Percentiles rank a stretch among this genome's conserved stretches.
Conservation (phyloP, 164 flowering plant genomes). For the Vitis rotundifolia region DNA sequence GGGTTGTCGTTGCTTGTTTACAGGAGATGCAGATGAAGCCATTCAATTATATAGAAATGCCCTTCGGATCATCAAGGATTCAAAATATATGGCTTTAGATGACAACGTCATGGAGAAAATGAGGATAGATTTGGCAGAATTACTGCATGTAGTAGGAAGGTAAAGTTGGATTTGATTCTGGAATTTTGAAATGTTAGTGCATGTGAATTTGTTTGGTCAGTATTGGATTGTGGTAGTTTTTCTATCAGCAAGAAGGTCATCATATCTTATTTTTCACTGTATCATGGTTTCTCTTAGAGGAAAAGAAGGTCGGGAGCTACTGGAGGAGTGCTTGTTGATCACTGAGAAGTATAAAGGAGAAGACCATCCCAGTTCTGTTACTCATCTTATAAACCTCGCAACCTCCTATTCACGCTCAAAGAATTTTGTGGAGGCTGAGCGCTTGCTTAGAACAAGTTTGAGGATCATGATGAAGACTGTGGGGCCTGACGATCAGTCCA, state of each 20-base stretch:
- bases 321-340: conserved; percentile 81
- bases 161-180: conserved; percentile 17
- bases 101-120: conserved; percentile 69
- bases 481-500: conserved; percentile 62
- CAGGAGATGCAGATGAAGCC: conserved; percentile 78
- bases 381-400: conserved; percentile 83
- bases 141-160: conserved; percentile 90
- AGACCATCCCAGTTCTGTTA: conserved; percentile 67
- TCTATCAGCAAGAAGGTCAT: background rate
- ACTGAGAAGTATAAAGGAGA: conserved; percentile 66
- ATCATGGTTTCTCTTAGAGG: conserved; percentile 38
- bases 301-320: conserved; percentile 71
- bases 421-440: conserved; percentile 84
- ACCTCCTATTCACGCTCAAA: conserved; percentile 74
- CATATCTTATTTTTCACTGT: background rate
- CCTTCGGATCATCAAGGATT: conserved; percentile 57
- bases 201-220: background rate
- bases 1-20: background rate
- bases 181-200: background rate
- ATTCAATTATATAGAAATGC: conserved; percentile 61
- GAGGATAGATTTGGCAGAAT: conserved; percentile 82
- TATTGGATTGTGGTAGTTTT: background rate
- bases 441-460: conserved; percentile 64
- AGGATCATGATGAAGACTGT: conserved; percentile 51
- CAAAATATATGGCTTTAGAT: conserved; percentile 55